Conservation (phyloP, 208 protist genomes). For the Crithidia bombi region DNA sequence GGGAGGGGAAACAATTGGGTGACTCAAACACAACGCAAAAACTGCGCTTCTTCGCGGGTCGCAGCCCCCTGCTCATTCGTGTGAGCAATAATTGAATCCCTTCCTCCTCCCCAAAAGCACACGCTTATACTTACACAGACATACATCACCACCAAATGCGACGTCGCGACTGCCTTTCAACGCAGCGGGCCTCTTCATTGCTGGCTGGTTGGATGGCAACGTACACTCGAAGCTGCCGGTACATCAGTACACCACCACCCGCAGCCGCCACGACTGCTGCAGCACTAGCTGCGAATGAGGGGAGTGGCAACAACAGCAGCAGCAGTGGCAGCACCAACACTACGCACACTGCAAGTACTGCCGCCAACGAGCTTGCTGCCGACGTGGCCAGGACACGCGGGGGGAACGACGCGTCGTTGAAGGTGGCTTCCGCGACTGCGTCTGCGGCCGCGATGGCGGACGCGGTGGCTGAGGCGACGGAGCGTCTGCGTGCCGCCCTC, state of each 20-base stretch:
- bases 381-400: too few relatives aligned
- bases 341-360: too few relatives aligned
- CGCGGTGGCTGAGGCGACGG: constrained; percentile 18
- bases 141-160: background rate
- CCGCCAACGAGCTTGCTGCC: too few relatives aligned
- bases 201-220: background rate
- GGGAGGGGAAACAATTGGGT: too few relatives aligned
- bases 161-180: background rate
- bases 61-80: too few relatives aligned
- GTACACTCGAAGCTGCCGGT: background rate
- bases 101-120: too few relatives aligned
- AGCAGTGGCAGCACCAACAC: too few relatives aligned
- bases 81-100: too few relatives aligned
- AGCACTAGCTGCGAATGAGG: background rate
- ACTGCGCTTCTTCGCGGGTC: too few relatives aligned
- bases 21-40: too few relatives aligned
- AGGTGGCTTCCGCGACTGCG: background rate
- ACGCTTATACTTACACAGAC: background rate
- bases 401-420: background rate
- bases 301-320: background rate
- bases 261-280: background rate
- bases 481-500: constrained; percentile 33
- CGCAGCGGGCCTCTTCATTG: constrained; percentile 3
- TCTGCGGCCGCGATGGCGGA: background rate
- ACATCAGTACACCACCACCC: background rate